These are phyloP conservation scores for Fusarium oxysporum DNA, from an alignment of 2,329 filamentous ascomycete genomes.

Conservation along the genomic window DNA sequence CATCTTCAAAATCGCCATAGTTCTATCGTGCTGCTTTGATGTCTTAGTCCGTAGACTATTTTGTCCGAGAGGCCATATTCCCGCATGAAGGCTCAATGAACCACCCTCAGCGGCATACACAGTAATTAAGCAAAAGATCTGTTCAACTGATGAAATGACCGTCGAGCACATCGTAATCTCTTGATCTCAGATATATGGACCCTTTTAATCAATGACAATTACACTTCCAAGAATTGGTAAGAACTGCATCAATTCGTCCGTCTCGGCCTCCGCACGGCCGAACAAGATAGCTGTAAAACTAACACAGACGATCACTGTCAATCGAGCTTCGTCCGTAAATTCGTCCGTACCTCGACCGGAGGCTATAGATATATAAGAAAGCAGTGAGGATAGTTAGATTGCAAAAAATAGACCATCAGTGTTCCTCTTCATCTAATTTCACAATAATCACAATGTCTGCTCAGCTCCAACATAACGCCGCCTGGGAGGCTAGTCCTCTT, in stretches of 20 bases:
- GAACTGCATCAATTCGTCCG: conserved; percentile 23
- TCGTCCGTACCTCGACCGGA: conserved; percentile 32
- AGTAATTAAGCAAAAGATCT: neutral
- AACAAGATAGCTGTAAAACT: neutral
- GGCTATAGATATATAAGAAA: conserved; percentile 22
- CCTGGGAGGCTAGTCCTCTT: conserved; percentile 37
- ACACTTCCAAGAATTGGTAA: neutral
- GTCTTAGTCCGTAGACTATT: neutral
- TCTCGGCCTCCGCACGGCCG: conserved; percentile 36
- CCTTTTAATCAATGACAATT: neutral
- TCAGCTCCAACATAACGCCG: conserved; percentile 33
- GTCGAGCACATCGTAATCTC: too few relatives aligned
- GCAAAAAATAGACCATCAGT: neutral
- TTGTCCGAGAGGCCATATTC: neutral
- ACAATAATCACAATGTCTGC: conserved; percentile 32
- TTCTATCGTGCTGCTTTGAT: too few relatives aligned
- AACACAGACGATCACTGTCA: neutral
- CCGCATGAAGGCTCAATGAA: neutral
- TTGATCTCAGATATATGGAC: neutral
- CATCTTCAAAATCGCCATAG: rapidly evolving
- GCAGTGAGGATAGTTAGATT: neutral
- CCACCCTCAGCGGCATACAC: too few relatives aligned
- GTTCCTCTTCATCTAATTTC: neutral
- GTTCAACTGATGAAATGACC: rapidly evolving
- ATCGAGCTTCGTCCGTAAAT: conserved; percentile 2